Evolutionary conservation across 208 protist genomes (phyloP), one percentile per base, ranked within the genome.

Genomic region (Leishmania guyanensis): DNA sequence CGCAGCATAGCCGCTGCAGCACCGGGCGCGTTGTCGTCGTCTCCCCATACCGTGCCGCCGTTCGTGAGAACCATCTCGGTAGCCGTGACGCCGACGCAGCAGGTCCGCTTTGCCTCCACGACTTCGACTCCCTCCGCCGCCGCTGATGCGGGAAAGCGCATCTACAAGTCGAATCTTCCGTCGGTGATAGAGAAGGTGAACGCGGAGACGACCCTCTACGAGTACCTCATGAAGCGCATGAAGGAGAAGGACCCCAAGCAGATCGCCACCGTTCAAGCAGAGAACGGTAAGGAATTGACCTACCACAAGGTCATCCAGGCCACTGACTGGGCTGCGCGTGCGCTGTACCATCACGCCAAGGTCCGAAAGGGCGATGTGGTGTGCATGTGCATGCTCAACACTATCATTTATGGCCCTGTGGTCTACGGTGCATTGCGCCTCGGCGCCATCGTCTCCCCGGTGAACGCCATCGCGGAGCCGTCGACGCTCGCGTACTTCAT

Each of bases 361-460:
- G 65, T 90, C 8, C 80, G 87, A 5, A 84, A 86, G 46, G 85
- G 84, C 43, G 84, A 90, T 62, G 82, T 87, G 50, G 87, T 90
- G 46, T 79, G 71, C 60, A 39, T 90, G 73, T 48, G 48, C 39
- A 74, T 84, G 64, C 82, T 80, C 14, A 85, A 90, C 79, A 73
- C 58, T 29, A 82, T 85, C 43, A 60, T 84, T 14, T 90, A 89
- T 64, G 51, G 75, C 20, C n/a, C 80, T 36, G 43, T 85, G 6
- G 64, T 81, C 12, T 87, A 86, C 79, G 85, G 79, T 26, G 77
- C 81, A 6, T 60, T 90, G 76, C 79, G 76, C 48, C 77, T 90
- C 20, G 87, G 87, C 22, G 85, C 79, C 29, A 51, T 82, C n/a
- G 79, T 89, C 22, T 81, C 87, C 20, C 84, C 84, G 29, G 75